These are phyloP conservation scores for Xylaria sp. DNA, from an alignment of 2,329 filamentous ascomycete genomes.

Conservation along the genomic window DNA sequence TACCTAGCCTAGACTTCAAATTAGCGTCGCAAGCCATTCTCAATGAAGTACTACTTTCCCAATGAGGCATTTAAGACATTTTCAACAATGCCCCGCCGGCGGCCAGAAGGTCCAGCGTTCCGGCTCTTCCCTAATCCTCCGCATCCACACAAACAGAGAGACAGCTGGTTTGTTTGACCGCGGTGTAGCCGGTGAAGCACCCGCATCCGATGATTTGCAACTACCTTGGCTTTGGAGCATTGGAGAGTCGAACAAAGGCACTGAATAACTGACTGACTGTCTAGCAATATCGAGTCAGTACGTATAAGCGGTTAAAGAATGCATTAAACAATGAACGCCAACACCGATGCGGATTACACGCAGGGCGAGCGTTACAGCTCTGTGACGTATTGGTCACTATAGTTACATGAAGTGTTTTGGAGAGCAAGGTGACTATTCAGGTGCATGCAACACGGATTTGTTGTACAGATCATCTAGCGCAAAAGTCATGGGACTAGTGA, in stretches of 20 bases:
- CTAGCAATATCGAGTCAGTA: neutral
- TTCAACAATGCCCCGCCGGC: conserved; percentile 40
- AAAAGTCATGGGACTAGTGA: neutral
- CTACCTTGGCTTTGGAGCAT: conserved; percentile 13
- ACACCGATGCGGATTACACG: neutral
- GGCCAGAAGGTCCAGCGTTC: conserved; percentile 46
- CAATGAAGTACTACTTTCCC: conserved; percentile 42
- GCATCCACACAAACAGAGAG: conserved; percentile 28
- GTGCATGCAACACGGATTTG: conserved; percentile 6
- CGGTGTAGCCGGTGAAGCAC: conserved; percentile 15
- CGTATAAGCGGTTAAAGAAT: neutral
- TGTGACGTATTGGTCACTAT: conserved; percentile 18
- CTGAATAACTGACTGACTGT: neutral
- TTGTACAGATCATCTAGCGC: conserved; percentile 2
- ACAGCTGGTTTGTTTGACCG: conserved; percentile 22
- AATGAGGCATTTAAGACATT: conserved; percentile 46
- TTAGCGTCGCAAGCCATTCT: conserved; percentile 40
- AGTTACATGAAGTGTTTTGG: neutral
- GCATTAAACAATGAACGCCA: neutral
- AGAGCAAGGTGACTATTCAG: conserved; percentile 7
- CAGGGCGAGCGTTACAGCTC: conserved; percentile 16
- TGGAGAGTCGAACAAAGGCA: conserved; percentile 2
- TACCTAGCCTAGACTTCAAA: conserved; percentile 20
- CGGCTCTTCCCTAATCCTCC: conserved; percentile 38
- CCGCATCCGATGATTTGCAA: conserved; percentile 20